A percentile compares a stretch with the other conserved stretches of the same genome.
These are phyloP conservation scores for Dactylellina sp. DNA, from an alignment of 2,329 filamentous ascomycete genomes.

Conservation along the genomic window DNA sequence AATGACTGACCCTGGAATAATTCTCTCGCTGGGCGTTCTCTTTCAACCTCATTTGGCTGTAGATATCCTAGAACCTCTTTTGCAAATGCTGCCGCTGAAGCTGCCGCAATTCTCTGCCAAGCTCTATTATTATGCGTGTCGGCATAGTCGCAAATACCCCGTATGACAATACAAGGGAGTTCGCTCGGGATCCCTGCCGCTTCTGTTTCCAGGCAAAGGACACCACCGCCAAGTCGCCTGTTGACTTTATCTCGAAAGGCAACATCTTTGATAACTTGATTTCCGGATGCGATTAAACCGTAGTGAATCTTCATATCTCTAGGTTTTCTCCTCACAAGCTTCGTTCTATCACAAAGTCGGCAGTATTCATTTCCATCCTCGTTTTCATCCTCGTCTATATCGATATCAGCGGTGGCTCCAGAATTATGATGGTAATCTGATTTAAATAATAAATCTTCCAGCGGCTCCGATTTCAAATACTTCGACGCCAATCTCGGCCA, in stretches of 20 bases:
- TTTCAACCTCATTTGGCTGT: not conserved
- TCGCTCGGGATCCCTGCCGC: not conserved
- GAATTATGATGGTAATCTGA: too few relatives aligned
- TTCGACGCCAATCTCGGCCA: not conserved
- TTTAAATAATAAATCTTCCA: slow-evolving; percentile 3
- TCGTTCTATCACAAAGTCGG: slow-evolving; percentile 8
- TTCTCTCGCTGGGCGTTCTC: too few relatives aligned
- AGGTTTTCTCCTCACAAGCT: not conserved
- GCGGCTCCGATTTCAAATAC: not conserved
- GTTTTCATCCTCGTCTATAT: not conserved
- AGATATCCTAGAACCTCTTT: slow-evolving; percentile 15
- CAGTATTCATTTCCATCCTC: slow-evolving; percentile 5
- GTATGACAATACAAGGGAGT: slow-evolving; percentile 25
- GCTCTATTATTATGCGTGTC: slow-evolving; percentile 57
- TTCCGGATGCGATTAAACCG: slow-evolving; percentile 18
- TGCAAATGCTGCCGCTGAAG: slow-evolving; percentile 18
- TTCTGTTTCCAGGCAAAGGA: slow-evolving; percentile 18
- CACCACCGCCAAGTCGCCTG: not conserved
- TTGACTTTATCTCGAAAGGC: not conserved
- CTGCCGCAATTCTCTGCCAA: slow-evolving; percentile 56
- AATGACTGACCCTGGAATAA: too few relatives aligned
- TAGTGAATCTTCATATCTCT: slow-evolving; percentile 17
- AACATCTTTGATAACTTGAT: slow-evolving; percentile 20
- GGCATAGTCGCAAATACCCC: slow-evolving; percentile 59
- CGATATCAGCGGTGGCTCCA: too few relatives aligned